A percentile compares a stretch with the other conserved stretches of the same genome.
Conservation (phyloP, 2,329 filamentous ascomycete genomes). For the Colletotrichum salicis region DNA sequence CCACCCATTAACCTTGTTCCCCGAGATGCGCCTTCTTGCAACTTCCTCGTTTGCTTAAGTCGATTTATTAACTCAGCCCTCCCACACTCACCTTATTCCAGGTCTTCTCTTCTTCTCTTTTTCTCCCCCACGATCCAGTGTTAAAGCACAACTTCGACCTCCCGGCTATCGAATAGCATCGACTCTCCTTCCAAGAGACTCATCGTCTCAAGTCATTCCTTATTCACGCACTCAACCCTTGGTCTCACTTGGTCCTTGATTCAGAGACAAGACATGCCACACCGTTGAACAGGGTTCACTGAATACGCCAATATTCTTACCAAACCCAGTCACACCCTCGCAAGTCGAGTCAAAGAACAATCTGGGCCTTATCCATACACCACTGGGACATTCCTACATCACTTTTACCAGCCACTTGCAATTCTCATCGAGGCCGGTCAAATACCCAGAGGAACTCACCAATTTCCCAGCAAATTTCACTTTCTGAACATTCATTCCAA, state of each 20-base stretch:
- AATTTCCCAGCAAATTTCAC: constrained; percentile 20
- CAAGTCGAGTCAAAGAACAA: constrained; percentile 31
- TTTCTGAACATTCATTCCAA: constrained; percentile 17
- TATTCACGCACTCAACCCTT: constrained; percentile 19
- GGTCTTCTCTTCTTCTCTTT: background rate
- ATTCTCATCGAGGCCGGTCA: constrained; percentile 25
- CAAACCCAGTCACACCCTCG: constrained; percentile 16
- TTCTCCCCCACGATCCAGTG: constrained; percentile 13
- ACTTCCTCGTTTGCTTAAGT: background rate
- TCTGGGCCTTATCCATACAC: constrained; percentile 7
- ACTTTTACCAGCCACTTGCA: background rate
- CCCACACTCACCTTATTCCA: constrained; percentile 1
- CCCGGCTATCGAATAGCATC: constrained; percentile 30
- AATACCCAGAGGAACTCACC: constrained; percentile 14
- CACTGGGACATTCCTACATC: constrained; percentile 20
- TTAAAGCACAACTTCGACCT: constrained; percentile 16
- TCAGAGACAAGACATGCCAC: constrained; percentile 24
- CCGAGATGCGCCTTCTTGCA: constrained; percentile 13
- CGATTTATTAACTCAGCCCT: constrained; percentile 22
- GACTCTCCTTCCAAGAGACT: constrained; percentile 20
- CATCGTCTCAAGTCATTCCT: constrained; percentile 33
- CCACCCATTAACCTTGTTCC: constrained; percentile 18
- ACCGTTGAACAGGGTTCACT: constrained; percentile 30
- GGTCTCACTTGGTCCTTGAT: constrained; percentile 17
- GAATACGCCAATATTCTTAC: constrained; percentile 9